Conservation (phyloP, 768 basidiomycete genomes). For the Mycena venus region DNA sequence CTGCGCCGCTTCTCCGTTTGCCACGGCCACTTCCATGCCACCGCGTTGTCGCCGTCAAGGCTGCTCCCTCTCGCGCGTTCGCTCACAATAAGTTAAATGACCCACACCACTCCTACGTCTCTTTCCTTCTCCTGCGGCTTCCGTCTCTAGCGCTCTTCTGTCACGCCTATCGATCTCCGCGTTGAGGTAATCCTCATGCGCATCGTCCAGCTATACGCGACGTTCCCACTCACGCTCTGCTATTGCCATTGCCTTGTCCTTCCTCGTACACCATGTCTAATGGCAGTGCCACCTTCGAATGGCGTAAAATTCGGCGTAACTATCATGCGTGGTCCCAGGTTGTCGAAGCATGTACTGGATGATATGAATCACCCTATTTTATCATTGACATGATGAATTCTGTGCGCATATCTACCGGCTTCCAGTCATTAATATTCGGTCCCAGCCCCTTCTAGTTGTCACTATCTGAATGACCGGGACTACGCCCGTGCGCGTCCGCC, state of each 20-base stretch:
- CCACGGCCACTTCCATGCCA: too few species aligned
- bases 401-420: conserved; percentile 3
- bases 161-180: not conserved
- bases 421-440: not conserved
- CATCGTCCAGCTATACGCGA: too few species aligned
- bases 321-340: not conserved
- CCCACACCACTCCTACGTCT: not conserved
- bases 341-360: not conserved
- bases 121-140: not conserved
- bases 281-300: too few species aligned
- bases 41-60: too few species aligned
- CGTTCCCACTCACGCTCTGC: not conserved
- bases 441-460: not conserved
- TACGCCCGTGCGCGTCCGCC: not conserved
- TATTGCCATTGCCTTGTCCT: too few species aligned
- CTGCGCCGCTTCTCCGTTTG: not conserved
- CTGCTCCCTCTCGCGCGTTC: too few species aligned
- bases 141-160: not conserved
- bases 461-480: conserved; percentile 5
- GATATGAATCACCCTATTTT: not conserved
- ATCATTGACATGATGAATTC: not conserved
- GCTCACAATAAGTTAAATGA: too few species aligned
- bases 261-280: too few species aligned
- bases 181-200: too few species aligned
- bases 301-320: too few species aligned